Base-by-base conservation (phyloP, 257 asterid species). In the Capsicum baccatum region DNA sequence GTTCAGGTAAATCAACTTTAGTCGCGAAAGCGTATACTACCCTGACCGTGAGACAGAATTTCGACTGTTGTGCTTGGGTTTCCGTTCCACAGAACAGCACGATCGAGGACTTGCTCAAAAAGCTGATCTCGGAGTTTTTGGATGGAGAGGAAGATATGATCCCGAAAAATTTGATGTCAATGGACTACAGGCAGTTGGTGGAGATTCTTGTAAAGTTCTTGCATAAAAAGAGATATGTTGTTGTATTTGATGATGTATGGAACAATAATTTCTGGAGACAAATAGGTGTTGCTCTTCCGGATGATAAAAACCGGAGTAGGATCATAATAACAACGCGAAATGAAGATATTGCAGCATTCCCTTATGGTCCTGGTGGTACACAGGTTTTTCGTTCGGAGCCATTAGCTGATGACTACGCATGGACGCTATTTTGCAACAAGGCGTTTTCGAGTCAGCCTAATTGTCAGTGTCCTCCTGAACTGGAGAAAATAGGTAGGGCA, bases 191-290 rank as follows among this genome's bases (percentile, higher is more conserved):
- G 17, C 87, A 85, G 86, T 79, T 88, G 19, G 82, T 88, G 80
- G 88, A 87, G 85, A 55, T 81, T 79, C 85, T 87, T 16, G 71
- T 85, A 15, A 83, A 83, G 15, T 73, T 58, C 60, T 73, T 87
- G 86, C 81, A 70, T 39, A 56, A 44, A 8, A 85, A 74, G 73
- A 85, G 90, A 84, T 93, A 86, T 26, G 17, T 91, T 3, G 85
- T 91, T 47, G 94, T 89, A 59, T 86, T 91, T 47, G 94, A 91
- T 81, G 93, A 91, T 81, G 56, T 92, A 35, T 87, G 91, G 84
- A 74, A 80, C 59, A 87, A 52, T 1, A 87, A 81, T 47, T 83
- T 88, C 26, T 89, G 89, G 92, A 85, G 87, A n/a, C 6, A 10
- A 42, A 48, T 93, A 9, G 85, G 83, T 47, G 69, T 76, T 21